Evolutionary conservation across 2,329 filamentous ascomycete genomes (phyloP).

Genomic region (Fusarium subtropicale): DNA sequence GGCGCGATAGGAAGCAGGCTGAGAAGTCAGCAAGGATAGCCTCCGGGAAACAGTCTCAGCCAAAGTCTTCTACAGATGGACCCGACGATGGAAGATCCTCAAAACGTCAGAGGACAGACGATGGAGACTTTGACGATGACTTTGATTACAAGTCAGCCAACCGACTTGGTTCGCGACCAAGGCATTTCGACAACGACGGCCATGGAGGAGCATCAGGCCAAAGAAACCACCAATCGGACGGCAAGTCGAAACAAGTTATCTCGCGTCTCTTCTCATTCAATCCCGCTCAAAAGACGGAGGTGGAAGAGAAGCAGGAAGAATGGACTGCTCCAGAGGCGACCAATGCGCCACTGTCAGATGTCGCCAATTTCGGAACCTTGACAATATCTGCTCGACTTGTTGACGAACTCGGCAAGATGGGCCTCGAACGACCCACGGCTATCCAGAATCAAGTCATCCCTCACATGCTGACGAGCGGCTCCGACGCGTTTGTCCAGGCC

Average conservation of each 20-base stretch:
- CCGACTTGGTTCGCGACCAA: conserved; percentile 27
- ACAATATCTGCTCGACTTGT: conserved; percentile 85
- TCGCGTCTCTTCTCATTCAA: conserved; percentile 96
- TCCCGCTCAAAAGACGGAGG: conserved; percentile 75
- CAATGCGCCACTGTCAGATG: conserved; percentile 88
- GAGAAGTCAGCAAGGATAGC: conserved; percentile 51
- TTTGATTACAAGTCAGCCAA: conserved; percentile 34
- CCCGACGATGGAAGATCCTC: conserved; percentile 51
- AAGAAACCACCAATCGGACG: conserved; percentile 41
- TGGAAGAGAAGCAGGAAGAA: conserved; percentile 61
- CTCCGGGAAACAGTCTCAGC: conserved; percentile 34
- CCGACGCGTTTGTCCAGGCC: conserved; percentile 95
- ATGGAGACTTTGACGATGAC: conserved; percentile 23
- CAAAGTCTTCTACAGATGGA: conserved; percentile 40
- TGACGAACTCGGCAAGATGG: conserved; percentile 85
- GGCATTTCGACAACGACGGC: conserved; percentile 28
- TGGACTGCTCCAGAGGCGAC: conserved; percentile 77
- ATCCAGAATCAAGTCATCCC: conserved; percentile 93
- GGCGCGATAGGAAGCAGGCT: conserved; percentile 87
- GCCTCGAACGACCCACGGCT: conserved; percentile 89
- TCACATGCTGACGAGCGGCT: conserved; percentile 81
- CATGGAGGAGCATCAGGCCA: conserved; percentile 27
- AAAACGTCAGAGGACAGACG: conserved; percentile 59
- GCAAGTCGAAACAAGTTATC: conserved; percentile 70
- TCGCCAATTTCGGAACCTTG: conserved; percentile 87